A percentile compares a stretch with the other conserved stretches of the same genome.
Evolutionary conservation across 108 stramenopile species (phyloP).

Genomic region (Stephanodiscus triporus): DNA sequence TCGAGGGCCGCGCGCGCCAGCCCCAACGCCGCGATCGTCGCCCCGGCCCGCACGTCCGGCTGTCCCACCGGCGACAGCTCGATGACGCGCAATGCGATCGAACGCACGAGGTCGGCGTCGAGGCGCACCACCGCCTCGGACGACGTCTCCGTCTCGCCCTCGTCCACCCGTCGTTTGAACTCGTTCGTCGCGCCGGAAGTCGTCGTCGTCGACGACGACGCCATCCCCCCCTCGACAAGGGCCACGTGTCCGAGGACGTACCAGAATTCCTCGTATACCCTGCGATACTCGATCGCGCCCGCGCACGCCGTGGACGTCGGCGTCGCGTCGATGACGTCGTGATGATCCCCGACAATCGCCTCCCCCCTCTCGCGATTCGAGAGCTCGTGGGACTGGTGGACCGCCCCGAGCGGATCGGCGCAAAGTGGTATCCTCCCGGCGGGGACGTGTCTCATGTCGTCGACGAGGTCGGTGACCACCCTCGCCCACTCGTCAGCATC

Average conservation of each 20-base stretch:
- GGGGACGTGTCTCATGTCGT: conserved; percentile 75
- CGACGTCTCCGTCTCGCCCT: not conserved
- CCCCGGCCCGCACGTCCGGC: conserved; percentile 78
- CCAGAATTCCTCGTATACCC: conserved; percentile 84
- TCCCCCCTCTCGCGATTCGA: conserved; percentile 1
- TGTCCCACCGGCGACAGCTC: conserved; percentile 80
- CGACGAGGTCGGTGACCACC: conserved; percentile 69
- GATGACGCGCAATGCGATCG: conserved; percentile 58
- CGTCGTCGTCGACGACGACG: conserved; percentile 23
- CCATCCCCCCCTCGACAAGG: conserved; percentile 53
- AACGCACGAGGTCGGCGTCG: conserved; percentile 69
- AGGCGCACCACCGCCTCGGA: conserved; percentile 41
- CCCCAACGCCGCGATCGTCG: conserved; percentile 66
- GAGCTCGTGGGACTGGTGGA: conserved; percentile 29
- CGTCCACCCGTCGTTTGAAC: conserved; percentile 3
- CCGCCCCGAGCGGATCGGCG: conserved; percentile 55
- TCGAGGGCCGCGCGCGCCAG: conserved; percentile 67
- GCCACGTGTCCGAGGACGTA: conserved; percentile 64
- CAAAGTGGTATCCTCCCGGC: conserved; percentile 56
- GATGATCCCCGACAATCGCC: no score
- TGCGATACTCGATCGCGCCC: conserved; percentile 56
- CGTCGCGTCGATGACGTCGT: conserved; percentile 8
- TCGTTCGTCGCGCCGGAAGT: conserved; percentile 3
- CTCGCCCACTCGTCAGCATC: conserved; percentile 72
- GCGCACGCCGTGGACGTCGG: conserved; percentile 18